Conservation (phyloP, 495 filamentous ascomycete genomes). For the Penicillium cinerascens region DNA sequence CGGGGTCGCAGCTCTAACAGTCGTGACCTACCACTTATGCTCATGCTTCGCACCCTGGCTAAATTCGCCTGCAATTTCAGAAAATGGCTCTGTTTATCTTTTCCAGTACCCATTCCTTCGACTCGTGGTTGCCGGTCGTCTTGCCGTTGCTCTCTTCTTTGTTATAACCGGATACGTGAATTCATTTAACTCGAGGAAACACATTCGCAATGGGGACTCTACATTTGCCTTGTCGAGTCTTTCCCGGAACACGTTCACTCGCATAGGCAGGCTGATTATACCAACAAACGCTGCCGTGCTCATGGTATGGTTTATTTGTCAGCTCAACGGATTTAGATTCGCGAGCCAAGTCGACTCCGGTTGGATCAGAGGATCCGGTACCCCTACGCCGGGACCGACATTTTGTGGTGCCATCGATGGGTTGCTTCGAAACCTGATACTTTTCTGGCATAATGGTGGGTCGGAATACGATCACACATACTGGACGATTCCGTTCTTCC, state of each 20-base stretch:
- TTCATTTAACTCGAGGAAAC: conserved; percentile 6
- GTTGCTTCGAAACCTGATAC: conserved; percentile 4
- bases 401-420: background rate
- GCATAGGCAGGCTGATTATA: conserved; percentile 6
- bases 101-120: conserved; percentile 16
- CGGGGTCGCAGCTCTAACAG: conserved; percentile 7
- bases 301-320: conserved; percentile 10
- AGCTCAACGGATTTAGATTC: conserved; percentile 6
- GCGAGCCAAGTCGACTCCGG: conserved; percentile 6
- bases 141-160: conserved; percentile 12
- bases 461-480: conserved; percentile 8
- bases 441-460: conserved; percentile 11
- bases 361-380: conserved; percentile 7
- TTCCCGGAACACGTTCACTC: conserved; percentile 6
- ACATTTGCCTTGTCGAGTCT: conserved; percentile 2
- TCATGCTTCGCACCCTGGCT: conserved; percentile 15
- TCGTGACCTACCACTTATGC: conserved; percentile 15
- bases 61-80: conserved; percentile 9
- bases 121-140: conserved; percentile 6
- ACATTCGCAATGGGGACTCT: conserved; percentile 6
- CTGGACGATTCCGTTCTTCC: conserved; percentile 17
- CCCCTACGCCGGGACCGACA: conserved; percentile 5
- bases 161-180: conserved; percentile 16
- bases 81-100: conserved; percentile 2
- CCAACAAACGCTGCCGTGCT: conserved; percentile 6